Conservation (phyloP, 2,329 filamentous ascomycete genomes). For the Fusarium secorum region DNA sequence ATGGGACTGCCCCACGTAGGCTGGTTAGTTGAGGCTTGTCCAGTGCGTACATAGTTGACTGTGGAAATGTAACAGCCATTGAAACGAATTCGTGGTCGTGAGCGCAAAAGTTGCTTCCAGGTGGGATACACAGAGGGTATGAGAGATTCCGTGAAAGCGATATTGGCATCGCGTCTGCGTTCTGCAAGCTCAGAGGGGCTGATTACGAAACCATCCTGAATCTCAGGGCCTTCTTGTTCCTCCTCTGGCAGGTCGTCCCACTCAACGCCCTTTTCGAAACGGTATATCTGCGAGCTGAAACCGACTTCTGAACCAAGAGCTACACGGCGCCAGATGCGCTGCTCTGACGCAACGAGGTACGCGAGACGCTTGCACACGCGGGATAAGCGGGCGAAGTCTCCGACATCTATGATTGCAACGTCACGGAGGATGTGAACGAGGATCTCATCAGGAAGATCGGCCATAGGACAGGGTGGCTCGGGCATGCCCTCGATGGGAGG, state of each 20-base stretch:
- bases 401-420: constrained; percentile 77
- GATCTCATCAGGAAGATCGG: constrained; percentile 82
- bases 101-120: constrained; percentile 78
- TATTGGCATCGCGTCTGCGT: constrained; percentile 45
- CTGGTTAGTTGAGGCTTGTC: constrained; percentile 74
- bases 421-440: constrained; percentile 79
- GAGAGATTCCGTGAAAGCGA: constrained; percentile 52
- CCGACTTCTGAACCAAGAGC: constrained; percentile 76
- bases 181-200: constrained; percentile 50
- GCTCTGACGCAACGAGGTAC: constrained; percentile 83
- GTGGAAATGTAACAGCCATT: constrained; percentile 97
- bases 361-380: constrained; percentile 88
- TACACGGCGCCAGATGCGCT: constrained; percentile 84
- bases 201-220: constrained; percentile 45
- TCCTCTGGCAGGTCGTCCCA: constrained; percentile 59
- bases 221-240: constrained; percentile 44
- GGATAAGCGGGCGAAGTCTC: constrained; percentile 76
- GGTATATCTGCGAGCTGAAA: constrained; percentile 83
- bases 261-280: constrained; percentile 69
- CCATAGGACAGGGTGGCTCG: constrained; percentile 80
- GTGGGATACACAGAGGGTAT: constrained; percentile 57
- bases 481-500: constrained; percentile 76
- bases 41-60: constrained; percentile 90
- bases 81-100: constrained; percentile 86
- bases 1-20: constrained; percentile 83